Base-by-base conservation (phyloP, 768 basidiomycete species). In the Trametes gibbosa region DNA sequence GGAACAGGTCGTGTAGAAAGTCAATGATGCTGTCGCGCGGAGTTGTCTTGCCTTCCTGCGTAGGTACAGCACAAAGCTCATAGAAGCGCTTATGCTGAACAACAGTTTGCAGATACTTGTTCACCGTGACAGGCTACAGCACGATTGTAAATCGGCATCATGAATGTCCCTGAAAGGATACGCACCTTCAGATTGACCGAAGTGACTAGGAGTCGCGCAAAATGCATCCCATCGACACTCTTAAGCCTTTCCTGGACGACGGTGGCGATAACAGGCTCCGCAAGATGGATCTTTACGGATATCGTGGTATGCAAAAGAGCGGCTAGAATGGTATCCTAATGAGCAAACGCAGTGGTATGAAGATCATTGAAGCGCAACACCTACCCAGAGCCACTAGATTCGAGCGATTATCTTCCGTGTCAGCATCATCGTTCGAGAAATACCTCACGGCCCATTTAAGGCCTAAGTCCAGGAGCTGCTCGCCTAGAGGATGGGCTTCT, bases 71-170 rank as follows among this genome's bases (percentile, higher is more conserved):
- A 43, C 79, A 80, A 13, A 81, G 55, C 45, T 75, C 78, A 69
- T 76, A 80, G 68, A 94, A 87, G 12, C 84, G 76, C 3, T 81
- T 74, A 62, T 90, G 85, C 63, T 90, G 87, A 21, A 95, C 70
- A 57, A 93, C 78, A 21, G 79, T 82, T 75, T 95, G 93, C 1
- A 96, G 70, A 46, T 84, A 79, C 40, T 87, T 84, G 66, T 93
- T 93, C 49, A 89, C 81, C n/a, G 83, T 73, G 13, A 82, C 77
- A 1, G 90, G 90, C 90, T 77, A 49, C 23, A 5, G n/a, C 10
- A 48, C 25, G 4, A 9, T 4, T 7, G 23, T 9, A 5, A 14
- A 56, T 40, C 39, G 45, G 34, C 17, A 40, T 23, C 46, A 41
- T 19, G n/a, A 32, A 63, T n/a, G 29, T 53, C 19, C 16, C 50